A percentile compares a stretch with the other conserved stretches of the same genome.
phyloP scores from a whole-genome alignment of 768 basidiomycete genomes.

The Omphalotus guepiniiformis region DNA sequence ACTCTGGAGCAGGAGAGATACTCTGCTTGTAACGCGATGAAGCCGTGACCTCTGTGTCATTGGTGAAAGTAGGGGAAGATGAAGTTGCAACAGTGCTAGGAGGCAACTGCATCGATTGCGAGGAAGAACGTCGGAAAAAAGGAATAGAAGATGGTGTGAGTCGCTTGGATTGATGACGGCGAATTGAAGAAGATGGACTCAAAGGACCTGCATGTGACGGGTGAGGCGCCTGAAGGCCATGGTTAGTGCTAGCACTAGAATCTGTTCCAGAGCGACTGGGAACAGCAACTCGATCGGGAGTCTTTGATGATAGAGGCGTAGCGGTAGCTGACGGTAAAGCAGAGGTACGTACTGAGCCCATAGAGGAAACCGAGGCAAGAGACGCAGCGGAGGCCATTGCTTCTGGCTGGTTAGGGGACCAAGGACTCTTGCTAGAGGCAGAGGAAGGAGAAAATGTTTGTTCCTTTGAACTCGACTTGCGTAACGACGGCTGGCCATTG shows the following conservation, averaged over 20 bases:
- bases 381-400: constrained; percentile 80
- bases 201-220: constrained; percentile 44
- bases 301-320: constrained; percentile 37
- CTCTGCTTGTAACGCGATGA: constrained; percentile 39
- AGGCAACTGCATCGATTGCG: constrained; percentile 77
- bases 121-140: constrained; percentile 89
- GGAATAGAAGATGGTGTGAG: constrained; percentile 91
- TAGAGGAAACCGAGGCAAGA: constrained; percentile 67
- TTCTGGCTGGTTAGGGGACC: constrained; percentile 69
- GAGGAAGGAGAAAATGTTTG: constrained; percentile 42
- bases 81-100: constrained; percentile 44
- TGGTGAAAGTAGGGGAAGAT: constrained; percentile 45
- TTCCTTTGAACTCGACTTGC: constrained; percentile 69
- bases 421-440: constrained; percentile 41
- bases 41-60: constrained; percentile 32
- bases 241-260: constrained; percentile 71
- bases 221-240: constrained; percentile 44
- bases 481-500: constrained; percentile 25
- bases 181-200: constrained; percentile 63
- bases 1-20: constrained; percentile 51
- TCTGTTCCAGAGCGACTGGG: constrained; percentile 70
- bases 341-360: constrained; percentile 57
- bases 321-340: constrained; percentile 34
- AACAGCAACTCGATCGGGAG: constrained; percentile 54
- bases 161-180: constrained; percentile 70